Base-by-base conservation (phyloP, 768 basidiomycete genomes). In the Termitomyces sp. region DNA sequence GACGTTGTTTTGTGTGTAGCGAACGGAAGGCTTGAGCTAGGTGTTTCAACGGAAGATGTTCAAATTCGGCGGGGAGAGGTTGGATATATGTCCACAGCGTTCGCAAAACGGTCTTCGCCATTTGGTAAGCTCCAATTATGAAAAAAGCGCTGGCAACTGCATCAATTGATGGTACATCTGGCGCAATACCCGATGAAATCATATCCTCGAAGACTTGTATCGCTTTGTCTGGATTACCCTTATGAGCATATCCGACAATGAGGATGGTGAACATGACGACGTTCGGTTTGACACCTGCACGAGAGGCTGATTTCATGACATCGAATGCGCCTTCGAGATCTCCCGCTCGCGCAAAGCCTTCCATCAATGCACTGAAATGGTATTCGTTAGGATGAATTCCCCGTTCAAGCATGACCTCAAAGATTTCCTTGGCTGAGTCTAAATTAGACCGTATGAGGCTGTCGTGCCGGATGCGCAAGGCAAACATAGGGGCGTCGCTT, bases 261-360 rank as follows among this genome's bases (percentile, higher is more conserved):
- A 95, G 78, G 59, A 87, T 84, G 25, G 91, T 92, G 75, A 85
- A 89, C 79, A 90, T 83, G 44, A 86, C 79, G 19, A 82, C 77
- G 61, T 85, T 84, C 21, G 85, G 81, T 23, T 74, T 69, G 57
- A 87, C 67, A 25, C 84, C 83, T 5, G 77, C 75, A 40, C 73
- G 69, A 40, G 67, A 64, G 27, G 84, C 82, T 17, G 82, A 70
- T 58, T 70, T 71, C 75, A 95, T 78, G 42, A 85, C 72, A 50
- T 76, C 75, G 56, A 77, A 69, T 25, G 90, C 89, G 19, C 75
- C 75, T 14, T 69, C 64, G 59, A 87, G 73, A 68, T 92, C 77
- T n/a, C 89, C 89, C 1, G 70, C 69, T 3, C 71, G 74, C 17
- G 78, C 71, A 62, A 85, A 86, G n/a, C 88, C 89, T 62, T 90